phyloP scores from a whole-genome alignment of 306 rosid genomes.

The Sesbania bispinosa region DNA sequence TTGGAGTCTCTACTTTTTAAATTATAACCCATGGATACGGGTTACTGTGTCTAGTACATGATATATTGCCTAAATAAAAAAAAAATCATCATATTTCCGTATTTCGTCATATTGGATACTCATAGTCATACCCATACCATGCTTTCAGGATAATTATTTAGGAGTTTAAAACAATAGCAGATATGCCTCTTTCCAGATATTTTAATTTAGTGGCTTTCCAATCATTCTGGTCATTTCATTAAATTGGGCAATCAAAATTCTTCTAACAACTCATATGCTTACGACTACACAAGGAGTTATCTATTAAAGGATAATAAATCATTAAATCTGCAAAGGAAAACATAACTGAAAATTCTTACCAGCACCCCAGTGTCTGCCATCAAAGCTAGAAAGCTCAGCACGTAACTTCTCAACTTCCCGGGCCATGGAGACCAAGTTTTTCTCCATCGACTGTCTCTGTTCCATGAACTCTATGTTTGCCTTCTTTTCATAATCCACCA shows the following conservation, averaged over 20 bases:
- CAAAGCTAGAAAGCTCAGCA: slow-evolving; percentile 65
- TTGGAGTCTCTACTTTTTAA: no score
- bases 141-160: not conserved
- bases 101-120: not conserved
- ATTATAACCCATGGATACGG: no score
- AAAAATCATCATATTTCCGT: not conserved
- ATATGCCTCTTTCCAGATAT: not conserved
- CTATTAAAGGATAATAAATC: slow-evolving; percentile 6
- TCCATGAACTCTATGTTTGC: slow-evolving; percentile 80
- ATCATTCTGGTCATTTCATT: slow-evolving; percentile 14
- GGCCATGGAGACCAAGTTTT: slow-evolving; percentile 84
- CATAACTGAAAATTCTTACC: slow-evolving; percentile 45
- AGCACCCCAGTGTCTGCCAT: slow-evolving; percentile 74
- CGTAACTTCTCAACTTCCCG: slow-evolving; percentile 88
- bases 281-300: slow-evolving; percentile 4
- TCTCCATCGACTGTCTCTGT: slow-evolving; percentile 90
- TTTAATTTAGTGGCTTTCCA: not conserved
- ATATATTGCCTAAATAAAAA: not conserved
- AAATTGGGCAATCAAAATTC: slow-evolving; percentile 5
- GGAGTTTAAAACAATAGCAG: not conserved
- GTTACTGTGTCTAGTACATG: no score
- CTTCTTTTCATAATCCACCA: slow-evolving; percentile 77
- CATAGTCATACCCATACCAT: not conserved
- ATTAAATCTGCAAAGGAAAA: slow-evolving; percentile 9
- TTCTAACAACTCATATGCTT: not conserved